These are phyloP conservation scores for Arabidopsis suecica DNA, from an alignment of 345 rosid genomes.

Conservation along the genomic window DNA sequence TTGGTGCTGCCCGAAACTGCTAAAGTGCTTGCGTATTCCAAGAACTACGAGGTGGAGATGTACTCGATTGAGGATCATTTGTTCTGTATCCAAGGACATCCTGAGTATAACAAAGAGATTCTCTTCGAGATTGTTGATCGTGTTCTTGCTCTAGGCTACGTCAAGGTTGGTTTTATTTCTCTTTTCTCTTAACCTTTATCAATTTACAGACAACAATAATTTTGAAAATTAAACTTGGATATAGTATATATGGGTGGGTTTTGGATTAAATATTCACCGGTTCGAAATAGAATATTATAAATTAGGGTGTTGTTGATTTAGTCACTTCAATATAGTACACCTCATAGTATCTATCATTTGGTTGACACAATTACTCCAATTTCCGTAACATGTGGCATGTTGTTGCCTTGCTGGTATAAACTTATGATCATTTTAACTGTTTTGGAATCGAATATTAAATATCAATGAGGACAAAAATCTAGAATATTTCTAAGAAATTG, in stretches of 20 bases:
- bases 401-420: neutral
- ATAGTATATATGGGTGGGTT: neutral
- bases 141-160: slow-evolving; percentile 57
- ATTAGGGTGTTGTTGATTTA: neutral
- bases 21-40: slow-evolving; percentile 74
- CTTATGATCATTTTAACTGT: neutral
- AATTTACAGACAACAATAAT: neutral
- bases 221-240: neutral
- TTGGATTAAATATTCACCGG: neutral
- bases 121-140: slow-evolving; percentile 75
- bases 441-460: neutral
- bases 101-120: slow-evolving; percentile 87
- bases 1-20: slow-evolving; percentile 76
- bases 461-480: neutral
- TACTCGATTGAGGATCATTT: slow-evolving; percentile 62
- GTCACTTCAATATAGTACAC: neutral
- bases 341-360: neutral
- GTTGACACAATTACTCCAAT: neutral
- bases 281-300: neutral
- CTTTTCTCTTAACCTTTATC: neutral
- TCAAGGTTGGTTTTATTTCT: slow-evolving; percentile 52
- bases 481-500: neutral
- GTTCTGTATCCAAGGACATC: slow-evolving; percentile 93
- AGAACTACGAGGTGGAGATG: slow-evolving; percentile 82
- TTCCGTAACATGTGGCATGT: slow-evolving; percentile 2